Conservation (phyloP, 2,329 filamentous ascomycete genomes). For the Fusarium secorum region DNA sequence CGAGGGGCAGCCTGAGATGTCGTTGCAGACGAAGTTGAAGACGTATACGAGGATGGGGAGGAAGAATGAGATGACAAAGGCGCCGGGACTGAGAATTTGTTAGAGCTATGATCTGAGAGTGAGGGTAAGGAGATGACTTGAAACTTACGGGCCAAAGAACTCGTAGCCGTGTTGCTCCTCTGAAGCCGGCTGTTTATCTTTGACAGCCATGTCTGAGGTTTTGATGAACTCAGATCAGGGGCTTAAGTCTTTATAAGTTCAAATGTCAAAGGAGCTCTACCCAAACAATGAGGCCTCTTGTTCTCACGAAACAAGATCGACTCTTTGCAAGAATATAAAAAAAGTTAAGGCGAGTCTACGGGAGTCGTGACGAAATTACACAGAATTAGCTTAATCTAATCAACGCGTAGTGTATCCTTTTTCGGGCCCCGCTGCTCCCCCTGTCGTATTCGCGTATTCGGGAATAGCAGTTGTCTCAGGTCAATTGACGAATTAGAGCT, state of each 20-base stretch:
- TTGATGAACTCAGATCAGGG: background rate
- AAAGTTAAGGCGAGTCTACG: background rate
- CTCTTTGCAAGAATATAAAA: conserved; percentile 4
- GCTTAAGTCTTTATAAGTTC: background rate
- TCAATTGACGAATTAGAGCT: conserved; percentile 16
- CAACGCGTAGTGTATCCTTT: conserved; percentile 22
- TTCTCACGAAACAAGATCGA: background rate
- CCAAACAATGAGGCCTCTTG: background rate
- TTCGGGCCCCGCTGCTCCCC: conserved; percentile 3
- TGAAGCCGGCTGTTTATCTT: conserved; percentile 38
- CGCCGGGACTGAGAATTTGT: conserved; percentile 69
- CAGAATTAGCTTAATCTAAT: conserved; percentile 25
- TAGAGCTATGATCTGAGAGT: background rate
- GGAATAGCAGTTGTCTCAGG: background rate
- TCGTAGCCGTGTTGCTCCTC: conserved; percentile 57
- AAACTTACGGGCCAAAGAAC: conserved; percentile 58
- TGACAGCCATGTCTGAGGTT: conserved; percentile 44
- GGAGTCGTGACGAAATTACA: conserved; percentile 28
- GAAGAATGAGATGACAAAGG: conserved; percentile 78
- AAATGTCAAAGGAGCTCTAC: background rate
- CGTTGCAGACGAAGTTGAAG: conserved; percentile 89
- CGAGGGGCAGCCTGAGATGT: conserved; percentile 88
- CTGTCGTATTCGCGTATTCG: conserved; percentile 29
- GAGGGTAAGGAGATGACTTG: conserved; percentile 26
- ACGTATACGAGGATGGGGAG: conserved; percentile 81